Conservation (phyloP, 1,284 basidiomycete genomes). For the Puccinia coronata region DNA sequence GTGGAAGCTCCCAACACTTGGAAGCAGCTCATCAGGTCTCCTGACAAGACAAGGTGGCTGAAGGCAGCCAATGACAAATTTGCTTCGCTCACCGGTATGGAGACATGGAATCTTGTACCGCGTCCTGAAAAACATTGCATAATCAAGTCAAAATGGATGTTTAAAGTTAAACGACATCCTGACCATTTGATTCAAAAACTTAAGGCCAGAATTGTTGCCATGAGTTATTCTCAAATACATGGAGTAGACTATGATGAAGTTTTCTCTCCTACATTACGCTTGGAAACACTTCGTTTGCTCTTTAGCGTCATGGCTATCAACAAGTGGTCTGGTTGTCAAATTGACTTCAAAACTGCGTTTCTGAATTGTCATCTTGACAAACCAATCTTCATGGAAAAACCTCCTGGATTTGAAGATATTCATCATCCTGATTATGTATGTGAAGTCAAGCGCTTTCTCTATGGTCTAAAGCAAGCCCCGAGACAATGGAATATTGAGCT, state of each 20-base stretch:
- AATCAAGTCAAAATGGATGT: no score
- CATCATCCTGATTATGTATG: slow-evolving; percentile 19
- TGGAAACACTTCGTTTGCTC: background rate
- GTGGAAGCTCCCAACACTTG: background rate
- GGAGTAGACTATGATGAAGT: slow-evolving; percentile 45
- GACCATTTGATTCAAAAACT: slow-evolving; percentile 23
- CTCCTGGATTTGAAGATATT: slow-evolving; percentile 10
- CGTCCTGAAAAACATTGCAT: no score
- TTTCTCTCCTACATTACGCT: slow-evolving; percentile 22
- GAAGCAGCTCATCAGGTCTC: background rate
- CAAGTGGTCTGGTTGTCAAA: background rate
- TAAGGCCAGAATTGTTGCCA: background rate
- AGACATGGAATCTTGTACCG: no score
- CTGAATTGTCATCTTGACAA: background rate
- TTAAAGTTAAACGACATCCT: background rate
- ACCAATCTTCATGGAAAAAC: slow-evolving; percentile 14
- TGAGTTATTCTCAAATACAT: slow-evolving; percentile 36
- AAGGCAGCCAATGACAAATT: background rate
- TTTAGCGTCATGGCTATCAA: background rate
- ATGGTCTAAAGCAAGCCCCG: slow-evolving; percentile 10
- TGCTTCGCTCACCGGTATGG: no score
- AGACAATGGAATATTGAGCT: slow-evolving; percentile 2
- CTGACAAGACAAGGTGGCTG: background rate
- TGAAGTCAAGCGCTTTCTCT: background rate
- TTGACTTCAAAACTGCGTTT: background rate